Evolutionary conservation across 2,329 filamentous ascomycete genomes (phyloP).

Genomic region (Colletotrichum shisoi): DNA sequence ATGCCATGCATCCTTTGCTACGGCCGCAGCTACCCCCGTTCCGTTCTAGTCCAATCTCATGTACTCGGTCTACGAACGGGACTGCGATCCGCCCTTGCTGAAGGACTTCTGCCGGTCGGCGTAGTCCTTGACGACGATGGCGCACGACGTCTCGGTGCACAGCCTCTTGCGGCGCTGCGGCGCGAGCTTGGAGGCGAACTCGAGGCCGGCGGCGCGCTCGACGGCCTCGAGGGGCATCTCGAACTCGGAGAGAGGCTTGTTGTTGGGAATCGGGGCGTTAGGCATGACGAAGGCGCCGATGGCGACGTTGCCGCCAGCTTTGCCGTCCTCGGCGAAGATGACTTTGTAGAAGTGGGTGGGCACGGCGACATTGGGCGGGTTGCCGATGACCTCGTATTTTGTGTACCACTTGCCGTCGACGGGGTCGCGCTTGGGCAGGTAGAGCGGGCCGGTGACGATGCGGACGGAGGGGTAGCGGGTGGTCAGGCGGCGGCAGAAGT

Average conservation of each 20-base stretch:
- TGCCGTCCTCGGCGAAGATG: conserved; percentile 90
- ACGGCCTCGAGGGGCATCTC: conserved; percentile 94
- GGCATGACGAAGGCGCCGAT: conserved; percentile 94
- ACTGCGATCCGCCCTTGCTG: conserved; percentile 50
- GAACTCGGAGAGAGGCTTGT: conserved; percentile 87
- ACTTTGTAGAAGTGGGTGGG: conserved; percentile 99
- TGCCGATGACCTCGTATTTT: conserved; percentile 93
- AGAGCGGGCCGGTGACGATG: conserved; percentile 91
- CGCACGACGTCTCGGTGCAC: conserved; percentile 86
- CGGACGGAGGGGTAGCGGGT: conserved; percentile 83
- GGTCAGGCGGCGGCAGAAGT: conserved; percentile 89
- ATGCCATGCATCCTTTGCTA: background rate
- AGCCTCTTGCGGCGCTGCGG: conserved; percentile 75
- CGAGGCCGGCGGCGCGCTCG: conserved; percentile 88
- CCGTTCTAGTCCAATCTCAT: conserved; percentile 7
- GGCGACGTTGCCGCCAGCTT: conserved; percentile 75
- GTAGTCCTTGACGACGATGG: conserved; percentile 83
- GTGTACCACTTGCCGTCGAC: conserved; percentile 94
- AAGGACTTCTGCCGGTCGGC: conserved; percentile 68
- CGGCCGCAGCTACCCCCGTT: background rate
- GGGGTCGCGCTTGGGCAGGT: conserved; percentile 83
- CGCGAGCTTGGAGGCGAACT: conserved; percentile 86
- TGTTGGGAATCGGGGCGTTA: conserved; percentile 86
- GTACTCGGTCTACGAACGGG: conserved; percentile 34
- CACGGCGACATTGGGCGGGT: conserved; percentile 90